A percentile compares a stretch with the other conserved stretches of the same genome.
Evolutionary conservation across 305 asterid species (phyloP).

Genomic region (Coffea humblotiana): DNA sequence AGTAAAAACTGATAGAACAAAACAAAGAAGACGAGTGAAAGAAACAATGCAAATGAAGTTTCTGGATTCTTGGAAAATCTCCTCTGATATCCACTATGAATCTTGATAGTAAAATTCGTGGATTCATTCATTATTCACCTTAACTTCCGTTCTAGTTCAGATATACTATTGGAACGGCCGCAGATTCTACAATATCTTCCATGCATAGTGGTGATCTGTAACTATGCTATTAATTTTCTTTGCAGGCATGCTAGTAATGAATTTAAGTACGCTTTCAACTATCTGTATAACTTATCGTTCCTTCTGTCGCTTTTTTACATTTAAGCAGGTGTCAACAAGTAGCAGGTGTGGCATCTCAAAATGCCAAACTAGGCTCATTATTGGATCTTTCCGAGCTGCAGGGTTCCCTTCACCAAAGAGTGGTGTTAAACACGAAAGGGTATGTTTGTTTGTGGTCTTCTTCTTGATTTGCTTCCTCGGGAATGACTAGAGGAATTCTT

Average conservation of each 20-base stretch:
- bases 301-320: background rate
- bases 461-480: background rate
- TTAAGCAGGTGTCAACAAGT: slow-evolving; percentile 41
- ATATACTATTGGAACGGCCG: background rate
- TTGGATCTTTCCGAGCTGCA: slow-evolving; percentile 25
- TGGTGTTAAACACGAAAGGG: slow-evolving; percentile 38
- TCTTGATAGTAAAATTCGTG: background rate
- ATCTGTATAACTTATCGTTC: slow-evolving; percentile 1
- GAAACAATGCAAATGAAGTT: background rate
- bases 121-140: background rate
- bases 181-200: background rate
- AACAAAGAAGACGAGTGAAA: background rate
- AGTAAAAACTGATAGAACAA: background rate
- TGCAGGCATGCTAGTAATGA: background rate
- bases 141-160: background rate
- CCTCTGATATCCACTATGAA: background rate
- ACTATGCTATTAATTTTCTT: background rate
- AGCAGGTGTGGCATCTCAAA: slow-evolving; percentile 30
- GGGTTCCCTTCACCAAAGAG: slow-evolving; percentile 24
- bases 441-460: slow-evolving; percentile 27
- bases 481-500: background rate
- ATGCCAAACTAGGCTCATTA: slow-evolving; percentile 24
- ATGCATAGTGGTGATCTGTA: too few relatives aligned
- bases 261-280: background rate
- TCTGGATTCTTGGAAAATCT: background rate